Evolutionary conservation across 805 yeast species (phyloP).

Genomic region (Nakazawaea anatomiae): DNA sequence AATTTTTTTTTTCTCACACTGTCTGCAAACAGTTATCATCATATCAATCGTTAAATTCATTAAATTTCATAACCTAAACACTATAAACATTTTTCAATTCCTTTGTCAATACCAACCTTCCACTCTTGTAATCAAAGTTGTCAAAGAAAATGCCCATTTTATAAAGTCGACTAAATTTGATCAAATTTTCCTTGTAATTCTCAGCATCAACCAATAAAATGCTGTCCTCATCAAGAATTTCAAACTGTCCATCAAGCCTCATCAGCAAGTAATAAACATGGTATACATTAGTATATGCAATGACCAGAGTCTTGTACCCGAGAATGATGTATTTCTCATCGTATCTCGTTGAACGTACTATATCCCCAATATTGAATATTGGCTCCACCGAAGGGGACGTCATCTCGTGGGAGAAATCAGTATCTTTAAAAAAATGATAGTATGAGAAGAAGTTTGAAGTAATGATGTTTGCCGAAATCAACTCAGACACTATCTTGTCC

Average conservation of each 20-base stretch:
- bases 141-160: conserved; percentile 8
- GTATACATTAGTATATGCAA: not conserved
- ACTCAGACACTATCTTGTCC: not conserved
- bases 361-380: conserved; percentile 1
- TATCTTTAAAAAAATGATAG: not conserved
- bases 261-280: conserved; percentile 4
- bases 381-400: not conserved
- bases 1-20: no score
- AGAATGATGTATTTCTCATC: not conserved
- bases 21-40: no score
- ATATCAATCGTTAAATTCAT: no score
- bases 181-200: not conserved
- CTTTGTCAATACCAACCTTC: not conserved
- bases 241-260: conserved; percentile 1
- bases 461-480: not conserved
- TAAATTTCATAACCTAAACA: not conserved
- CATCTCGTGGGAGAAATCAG: not conserved
- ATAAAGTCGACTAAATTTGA: not conserved
- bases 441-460: not conserved
- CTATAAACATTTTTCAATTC: not conserved
- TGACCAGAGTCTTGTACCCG: not conserved
- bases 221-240: conserved; percentile 2
- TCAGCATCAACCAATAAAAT: not conserved
- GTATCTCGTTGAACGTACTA: not conserved
- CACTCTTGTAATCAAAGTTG: not conserved